These are phyloP conservation scores for Pseudogymnoascus verrucosus DNA, from an alignment of 2,329 filamentous ascomycete genomes.

Conservation along the genomic window DNA sequence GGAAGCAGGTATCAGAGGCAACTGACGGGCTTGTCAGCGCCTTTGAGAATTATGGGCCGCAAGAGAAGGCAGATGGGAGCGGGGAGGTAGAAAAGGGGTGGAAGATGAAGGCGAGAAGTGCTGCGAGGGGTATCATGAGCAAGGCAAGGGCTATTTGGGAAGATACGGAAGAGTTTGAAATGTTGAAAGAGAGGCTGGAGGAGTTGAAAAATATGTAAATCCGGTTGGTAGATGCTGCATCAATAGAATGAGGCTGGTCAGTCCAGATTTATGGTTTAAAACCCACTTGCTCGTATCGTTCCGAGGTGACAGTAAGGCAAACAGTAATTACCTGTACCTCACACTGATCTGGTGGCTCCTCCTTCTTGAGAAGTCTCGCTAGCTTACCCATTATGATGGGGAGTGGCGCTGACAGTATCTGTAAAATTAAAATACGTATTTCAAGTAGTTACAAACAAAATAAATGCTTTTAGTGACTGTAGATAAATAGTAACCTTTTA, in stretches of 20 bases:
- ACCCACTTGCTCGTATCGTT: no score
- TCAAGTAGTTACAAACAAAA: no score
- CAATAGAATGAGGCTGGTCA: not conserved
- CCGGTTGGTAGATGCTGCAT: not conserved
- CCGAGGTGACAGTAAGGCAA: no score
- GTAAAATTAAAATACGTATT: no score
- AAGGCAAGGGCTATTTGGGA: slow-evolving; percentile 79
- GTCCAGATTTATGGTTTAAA: not conserved
- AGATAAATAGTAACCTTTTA: no score
- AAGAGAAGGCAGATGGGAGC: slow-evolving; percentile 48
- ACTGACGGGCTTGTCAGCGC: slow-evolving; percentile 76
- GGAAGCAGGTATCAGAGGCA: slow-evolving; percentile 50
- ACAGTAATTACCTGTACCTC: no score
- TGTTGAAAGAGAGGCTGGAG: slow-evolving; percentile 48
- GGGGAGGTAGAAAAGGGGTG: slow-evolving; percentile 69
- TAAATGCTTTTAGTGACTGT: no score
- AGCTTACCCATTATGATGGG: no score
- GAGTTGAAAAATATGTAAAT: slow-evolving; percentile 36
- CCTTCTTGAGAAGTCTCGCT: no score
- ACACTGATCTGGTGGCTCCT: no score
- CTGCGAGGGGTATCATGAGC: slow-evolving; percentile 74
- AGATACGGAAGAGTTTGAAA: slow-evolving; percentile 59
- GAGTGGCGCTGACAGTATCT: no score
- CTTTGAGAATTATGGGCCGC: slow-evolving; percentile 69
- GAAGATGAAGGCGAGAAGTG: slow-evolving; percentile 82